Base-by-base conservation (phyloP, 306 rosid species). In the Fagus crenata region DNA sequence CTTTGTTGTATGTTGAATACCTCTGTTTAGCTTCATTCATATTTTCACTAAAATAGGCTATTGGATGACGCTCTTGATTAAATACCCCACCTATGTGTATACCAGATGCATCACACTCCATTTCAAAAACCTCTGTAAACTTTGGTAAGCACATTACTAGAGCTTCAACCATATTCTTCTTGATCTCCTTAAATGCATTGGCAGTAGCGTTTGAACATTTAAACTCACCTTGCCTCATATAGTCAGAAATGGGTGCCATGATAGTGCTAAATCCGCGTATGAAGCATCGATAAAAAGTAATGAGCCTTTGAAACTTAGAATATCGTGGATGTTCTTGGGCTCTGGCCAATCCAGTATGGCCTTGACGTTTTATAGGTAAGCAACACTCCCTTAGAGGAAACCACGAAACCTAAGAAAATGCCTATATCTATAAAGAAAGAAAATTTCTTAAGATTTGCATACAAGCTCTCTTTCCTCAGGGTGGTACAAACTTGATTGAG, bases 1-100 rank as follows among this genome's bases (percentile, higher is more conserved):
- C 64, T 3, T 63, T 46, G 2, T 76, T 73, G 42, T 51, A 64
- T 0, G 46, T 33, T 5, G 54, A 40, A 12, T 59, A 74, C 40
- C 32, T 76, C 9, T 41, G 32, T 49, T 61, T 18, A 1, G 78
- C 73, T 76, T 49, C 79, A 76, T 65, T 76, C 7, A 76, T 43
- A 11, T 76, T 65, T 14, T 76, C 79, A 43, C 46, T 75, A 5
- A 53, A 73, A 73, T 32, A 73, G 1, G 65, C 68, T 9, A 60
- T 9, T 9, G 28, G 65, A 9, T 65, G 49, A 4, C 63, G 53
- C 49, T 76, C 65, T 36, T 67, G 65, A 5, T 11, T 65, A 3
- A 76, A 49, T 1, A 49, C 61, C 0, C 53, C 54, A 0, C 73
- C 54, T 13, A 64, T 76, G 0, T 39, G 37, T 1, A 39, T 36